These are phyloP conservation scores for Rhodotorula taiwanensis DNA, from an alignment of 768 basidiomycete species.

Conservation along the genomic window DNA sequence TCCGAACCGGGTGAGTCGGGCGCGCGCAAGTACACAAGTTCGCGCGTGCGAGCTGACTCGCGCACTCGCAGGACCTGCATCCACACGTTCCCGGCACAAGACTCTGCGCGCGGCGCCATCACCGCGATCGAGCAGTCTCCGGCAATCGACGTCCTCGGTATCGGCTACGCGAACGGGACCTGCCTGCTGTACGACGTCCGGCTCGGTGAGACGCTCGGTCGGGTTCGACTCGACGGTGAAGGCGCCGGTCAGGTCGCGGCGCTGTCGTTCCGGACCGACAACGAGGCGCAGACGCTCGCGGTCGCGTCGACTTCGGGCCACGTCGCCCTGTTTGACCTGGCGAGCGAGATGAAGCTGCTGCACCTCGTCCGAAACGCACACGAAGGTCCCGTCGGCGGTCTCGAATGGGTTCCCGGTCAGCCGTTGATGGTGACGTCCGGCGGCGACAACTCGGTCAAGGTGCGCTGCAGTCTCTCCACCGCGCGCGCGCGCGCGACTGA, in stretches of 20 bases:
- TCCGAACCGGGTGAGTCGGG: constrained; percentile 62
- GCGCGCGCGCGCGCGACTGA: neutral
- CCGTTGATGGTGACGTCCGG: constrained; percentile 82
- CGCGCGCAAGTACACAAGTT: too few relatives aligned
- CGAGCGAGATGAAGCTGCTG: constrained; percentile 68
- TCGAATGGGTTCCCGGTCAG: constrained; percentile 91
- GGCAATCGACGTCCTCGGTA: constrained; percentile 90
- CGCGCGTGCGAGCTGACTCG: too few relatives aligned
- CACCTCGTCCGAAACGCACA: constrained; percentile 85
- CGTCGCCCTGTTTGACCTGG: constrained; percentile 88
- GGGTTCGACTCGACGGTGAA: constrained; percentile 85
- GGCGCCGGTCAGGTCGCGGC: constrained; percentile 52
- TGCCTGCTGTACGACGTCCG: constrained; percentile 84
- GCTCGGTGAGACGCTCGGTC: constrained; percentile 78
- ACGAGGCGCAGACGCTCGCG: constrained; percentile 80
- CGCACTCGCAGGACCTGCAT: constrained; percentile 62
- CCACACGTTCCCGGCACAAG: constrained; percentile 60
- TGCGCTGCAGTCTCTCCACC: constrained; percentile 43
- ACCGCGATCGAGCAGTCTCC: constrained; percentile 82
- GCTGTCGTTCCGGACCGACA: constrained; percentile 66
- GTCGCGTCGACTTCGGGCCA: constrained; percentile 80
- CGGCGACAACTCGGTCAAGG: constrained; percentile 93
- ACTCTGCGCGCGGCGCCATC: constrained; percentile 54
- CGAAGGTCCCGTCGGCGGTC: constrained; percentile 68
- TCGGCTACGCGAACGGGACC: constrained; percentile 81